Evolutionary conservation across 371 early-diverging fungal species (phyloP), one percentile per base, ranked within the genome.

Genomic region (Blakeslea trispora): DNA sequence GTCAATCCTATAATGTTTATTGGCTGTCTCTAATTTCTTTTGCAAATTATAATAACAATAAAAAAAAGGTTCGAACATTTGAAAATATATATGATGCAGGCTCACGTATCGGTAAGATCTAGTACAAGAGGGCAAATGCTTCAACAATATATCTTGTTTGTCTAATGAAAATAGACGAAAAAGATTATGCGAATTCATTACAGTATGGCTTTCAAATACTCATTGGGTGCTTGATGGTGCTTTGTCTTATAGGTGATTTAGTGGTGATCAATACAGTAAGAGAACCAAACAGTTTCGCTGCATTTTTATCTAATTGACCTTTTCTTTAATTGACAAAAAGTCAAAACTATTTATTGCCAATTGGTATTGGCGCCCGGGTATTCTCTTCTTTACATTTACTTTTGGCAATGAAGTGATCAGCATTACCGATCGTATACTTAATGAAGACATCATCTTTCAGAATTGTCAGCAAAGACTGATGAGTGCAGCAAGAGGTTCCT

Each of bases 331-430:
- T 21, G 1, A 15, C 2, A 5, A 18, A 3, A n/a, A 66, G 66
- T 54, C 49, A 18, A 61, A 55, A 50, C n/a, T 66, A 42, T n/a
- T 47, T 14, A 34, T 57, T 28, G 66, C 66, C 21, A 45, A 62
- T 19, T 62, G 63, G 62, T 57, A 62, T 54, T 66, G 66, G 66
- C 48, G 58, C 9, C 62, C 66, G 7, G 66, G 66, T 6, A 18
- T 66, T 1, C 54, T 66, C 24, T 66, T 66, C 40, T 57, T 57
- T 41, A 46, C 47, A 5, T 49, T 66, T 23, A 58, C 51, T 0
- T 53, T 45, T n/a, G 61, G 58, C 19, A 50, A 51, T 21, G n/a
- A 50, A 21, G 37, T 45, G 3, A 43, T 62, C 5, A 18, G 28
- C 1, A 23, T 66, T 19, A 34, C 48, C 13, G 49, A 50, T 5